Conservation (phyloP, 768 basidiomycete genomes). For the Chalciporus piperatus region DNA sequence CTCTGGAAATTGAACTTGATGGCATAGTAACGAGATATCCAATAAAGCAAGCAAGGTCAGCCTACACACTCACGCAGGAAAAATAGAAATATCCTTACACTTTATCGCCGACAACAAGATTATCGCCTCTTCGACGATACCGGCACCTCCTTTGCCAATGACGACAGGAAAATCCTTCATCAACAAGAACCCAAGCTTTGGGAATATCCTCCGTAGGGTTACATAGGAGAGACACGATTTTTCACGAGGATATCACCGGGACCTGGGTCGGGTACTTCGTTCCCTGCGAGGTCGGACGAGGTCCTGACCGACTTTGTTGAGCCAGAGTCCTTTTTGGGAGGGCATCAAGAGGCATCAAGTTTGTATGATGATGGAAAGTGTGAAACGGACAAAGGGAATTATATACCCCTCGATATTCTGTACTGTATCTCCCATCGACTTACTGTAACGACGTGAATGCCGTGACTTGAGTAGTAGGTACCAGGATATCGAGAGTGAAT, state of each 20-base stretch:
- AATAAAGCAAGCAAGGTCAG: too few species aligned
- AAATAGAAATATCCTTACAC: slow-evolving; percentile 30
- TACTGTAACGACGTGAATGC: too few species aligned
- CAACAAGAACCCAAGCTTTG: neutral
- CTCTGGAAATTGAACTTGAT: too few species aligned
- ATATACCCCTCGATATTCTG: too few species aligned
- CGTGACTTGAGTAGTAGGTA: too few species aligned
- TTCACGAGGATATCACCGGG: too few species aligned
- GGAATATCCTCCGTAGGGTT: slow-evolving; percentile 39
- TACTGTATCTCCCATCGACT: too few species aligned
- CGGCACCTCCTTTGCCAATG: slow-evolving; percentile 36
- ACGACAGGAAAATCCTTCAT: slow-evolving; percentile 36
- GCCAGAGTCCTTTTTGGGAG: slow-evolving; percentile 10
- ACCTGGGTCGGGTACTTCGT: too few species aligned
- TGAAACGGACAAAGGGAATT: too few species aligned
- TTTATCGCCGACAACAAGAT: slow-evolving; percentile 32
- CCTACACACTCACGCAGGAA: neutral
- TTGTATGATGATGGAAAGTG: neutral
- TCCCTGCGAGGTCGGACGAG: neutral
- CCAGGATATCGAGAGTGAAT: too few species aligned
- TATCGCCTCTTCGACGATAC: slow-evolving; percentile 34
- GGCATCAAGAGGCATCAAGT: too few species aligned
- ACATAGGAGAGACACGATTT: slow-evolving; percentile 38
- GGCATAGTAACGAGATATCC: too few species aligned
- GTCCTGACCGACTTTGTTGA: neutral